Evolutionary conservation across 495 filamentous ascomycete genomes (phyloP).

Genomic region (Annulohypoxylon maeteangense): DNA sequence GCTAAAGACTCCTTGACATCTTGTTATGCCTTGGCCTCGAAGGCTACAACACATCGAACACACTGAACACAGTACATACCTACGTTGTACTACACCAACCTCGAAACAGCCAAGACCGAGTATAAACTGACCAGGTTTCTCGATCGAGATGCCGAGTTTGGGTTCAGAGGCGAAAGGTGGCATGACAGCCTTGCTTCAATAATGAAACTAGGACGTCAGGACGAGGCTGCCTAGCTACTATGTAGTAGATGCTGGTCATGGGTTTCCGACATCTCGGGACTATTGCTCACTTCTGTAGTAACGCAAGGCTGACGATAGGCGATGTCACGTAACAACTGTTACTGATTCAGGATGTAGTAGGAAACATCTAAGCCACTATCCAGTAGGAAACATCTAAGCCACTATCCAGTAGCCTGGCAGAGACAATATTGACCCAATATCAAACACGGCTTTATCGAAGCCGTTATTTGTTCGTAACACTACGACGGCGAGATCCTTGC

Average conservation of each 20-base stretch:
- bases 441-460: not conserved
- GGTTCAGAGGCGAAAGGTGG: conserved; percentile 1
- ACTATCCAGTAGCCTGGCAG: conserved; percentile 1
- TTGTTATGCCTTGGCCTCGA: conserved; percentile 3
- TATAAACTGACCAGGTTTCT: not conserved
- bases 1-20: not conserved
- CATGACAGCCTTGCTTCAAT: conserved; percentile 11
- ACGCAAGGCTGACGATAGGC: conserved; percentile 32
- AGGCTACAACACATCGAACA: not conserved
- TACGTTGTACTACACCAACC: not conserved
- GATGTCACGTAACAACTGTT: conserved; percentile 22
- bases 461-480: not conserved
- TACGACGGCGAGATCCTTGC: not conserved
- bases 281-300: conserved; percentile 18
- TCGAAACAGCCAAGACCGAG: conserved; percentile 23
- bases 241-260: conserved; percentile 4
- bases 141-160: not conserved
- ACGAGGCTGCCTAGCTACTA: conserved; percentile 8
- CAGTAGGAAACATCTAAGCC: conserved; percentile 13
- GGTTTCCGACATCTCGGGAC: conserved; percentile 16
- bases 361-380: conserved; percentile 15
- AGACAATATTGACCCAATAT: conserved; percentile 13
- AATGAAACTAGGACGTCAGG: not conserved
- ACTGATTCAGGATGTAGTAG: conserved; percentile 3
- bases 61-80: too few species aligned